A percentile compares a stretch with the other conserved stretches of the same genome.
Conservation (phyloP, 345 rosid species). For the Pistacia vera region DNA sequence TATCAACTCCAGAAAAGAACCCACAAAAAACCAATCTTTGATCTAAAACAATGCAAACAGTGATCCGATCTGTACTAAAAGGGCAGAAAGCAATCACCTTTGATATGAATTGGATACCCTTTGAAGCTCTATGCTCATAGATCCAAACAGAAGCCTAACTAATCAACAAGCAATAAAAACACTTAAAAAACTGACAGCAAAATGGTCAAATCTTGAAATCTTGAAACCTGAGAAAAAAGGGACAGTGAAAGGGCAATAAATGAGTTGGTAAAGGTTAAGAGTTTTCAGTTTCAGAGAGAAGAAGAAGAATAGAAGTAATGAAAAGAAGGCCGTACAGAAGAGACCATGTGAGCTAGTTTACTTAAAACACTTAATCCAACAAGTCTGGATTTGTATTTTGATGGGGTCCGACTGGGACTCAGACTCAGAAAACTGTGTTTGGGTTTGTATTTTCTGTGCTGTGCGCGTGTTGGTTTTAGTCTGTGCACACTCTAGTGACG, state of each 20-base stretch:
- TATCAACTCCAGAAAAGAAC: not conserved
- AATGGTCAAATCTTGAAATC: not conserved
- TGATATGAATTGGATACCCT: not conserved
- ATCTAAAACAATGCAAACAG: slow-evolving; percentile 11
- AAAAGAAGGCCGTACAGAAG: not conserved
- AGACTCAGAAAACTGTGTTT: not conserved
- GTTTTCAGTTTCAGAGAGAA: not conserved
- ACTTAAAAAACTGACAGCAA: no score
- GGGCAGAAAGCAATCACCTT: not conserved
- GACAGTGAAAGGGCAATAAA: not conserved
- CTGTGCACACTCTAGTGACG: not conserved
- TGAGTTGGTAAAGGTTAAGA: not conserved
- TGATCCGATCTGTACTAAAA: slow-evolving; percentile 23
- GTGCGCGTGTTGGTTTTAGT: not conserved
- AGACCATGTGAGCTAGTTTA: not conserved
- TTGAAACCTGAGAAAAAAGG: no score
- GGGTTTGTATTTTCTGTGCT: not conserved
- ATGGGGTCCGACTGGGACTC: no score
- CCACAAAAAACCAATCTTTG: not conserved
- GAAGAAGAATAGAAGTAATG: slow-evolving; percentile 11
- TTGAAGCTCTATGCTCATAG: not conserved
- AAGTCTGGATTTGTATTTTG: not conserved
- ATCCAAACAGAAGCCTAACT: slow-evolving; percentile 10
- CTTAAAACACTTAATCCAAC: not conserved
- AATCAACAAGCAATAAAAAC: not conserved